Conservation (phyloP, 2,329 filamentous ascomycete genomes). For the Cladosporium velox region DNA sequence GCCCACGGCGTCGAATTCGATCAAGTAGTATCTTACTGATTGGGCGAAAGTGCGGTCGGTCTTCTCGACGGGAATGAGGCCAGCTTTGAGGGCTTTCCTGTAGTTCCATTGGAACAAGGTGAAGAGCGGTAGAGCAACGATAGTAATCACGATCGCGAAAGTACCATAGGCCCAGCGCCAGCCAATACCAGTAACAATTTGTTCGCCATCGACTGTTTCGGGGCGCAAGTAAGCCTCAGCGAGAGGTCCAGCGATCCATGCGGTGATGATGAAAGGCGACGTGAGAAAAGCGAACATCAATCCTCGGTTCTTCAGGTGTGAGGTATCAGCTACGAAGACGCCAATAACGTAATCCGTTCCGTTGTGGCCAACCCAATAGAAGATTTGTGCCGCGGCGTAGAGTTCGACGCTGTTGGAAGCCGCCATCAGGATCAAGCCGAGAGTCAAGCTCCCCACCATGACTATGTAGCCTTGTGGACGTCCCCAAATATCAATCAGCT, state of each 20-base stretch:
- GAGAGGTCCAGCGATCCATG: conserved; percentile 57
- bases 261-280: conserved; percentile 67
- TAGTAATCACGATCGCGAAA: conserved; percentile 65
- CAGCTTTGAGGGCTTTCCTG: conserved; percentile 58
- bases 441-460: conserved; percentile 53
- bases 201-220: neutral
- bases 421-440: conserved; percentile 67
- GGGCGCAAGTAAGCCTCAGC: conserved; percentile 28
- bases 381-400: conserved; percentile 65
- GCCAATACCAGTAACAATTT: conserved; percentile 29
- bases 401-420: conserved; percentile 60
- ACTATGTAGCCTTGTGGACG: conserved; percentile 63
- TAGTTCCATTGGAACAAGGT: conserved; percentile 61
- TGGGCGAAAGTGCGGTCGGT: conserved; percentile 51
- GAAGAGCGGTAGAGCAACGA: conserved; percentile 62
- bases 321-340: conserved; percentile 69
- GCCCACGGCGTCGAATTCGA: conserved; percentile 67
- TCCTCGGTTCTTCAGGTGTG: conserved; percentile 63
- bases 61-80: conserved; percentile 50
- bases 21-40: conserved; percentile 55
- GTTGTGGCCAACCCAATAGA: conserved; percentile 63
- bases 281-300: conserved; percentile 64
- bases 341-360: conserved; percentile 63
- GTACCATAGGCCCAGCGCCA: conserved; percentile 71
- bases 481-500: conserved; percentile 68